Evolutionary conservation across 805 yeast species (phyloP), one percentile per base, ranked within the genome.

Genomic region (Monosporozyma unispora): DNA sequence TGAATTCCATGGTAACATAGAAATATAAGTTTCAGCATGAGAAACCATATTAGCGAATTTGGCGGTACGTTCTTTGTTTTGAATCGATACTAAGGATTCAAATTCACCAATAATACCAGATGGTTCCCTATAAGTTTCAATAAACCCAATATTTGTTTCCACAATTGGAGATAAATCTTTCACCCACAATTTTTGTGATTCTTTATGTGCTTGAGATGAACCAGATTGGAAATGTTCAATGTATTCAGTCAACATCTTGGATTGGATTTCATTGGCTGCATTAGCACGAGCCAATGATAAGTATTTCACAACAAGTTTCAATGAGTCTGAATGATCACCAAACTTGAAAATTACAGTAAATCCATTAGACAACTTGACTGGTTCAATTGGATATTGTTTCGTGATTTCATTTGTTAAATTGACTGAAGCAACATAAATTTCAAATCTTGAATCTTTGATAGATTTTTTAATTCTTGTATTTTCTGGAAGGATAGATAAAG

Each of bases 81-180:
- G 95, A 79, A 87, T 84, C 19, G 96, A 91, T 31, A 88, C 93
- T 45, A 88, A 70, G 27, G 95, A 87, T 70, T 88, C 96, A 91
- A 93, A 88, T 67, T 88, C 96, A 52, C 96, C 96, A 61, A 89
- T 78, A 44, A 87, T 87, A 44, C 96, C 96, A 29, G 90, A 78
- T 14, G 96, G 95, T 63, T 87, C 96, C 67, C 96, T 77, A 70
- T 88, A 88, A 27, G 96, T 88, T 70, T 88, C 96, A 57, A 88
- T 88, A 64, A 88, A 88, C 0, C 96, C 96, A 58, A 88, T 79
- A 63, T 88, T 87, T 43, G 91, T 81, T 68, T 82, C 88, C 37
- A 82, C 82, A 12, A 71, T 71, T 11, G 96, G 96, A 1, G 87
- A 83, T 47, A 84, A 67, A 65, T 88, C 96, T 63, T 85, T 85